A percentile compares a stretch with the other conserved stretches of the same genome.
Evolutionary conservation across 2,329 filamentous ascomycete species (phyloP).

Genomic region (Onygenales sp.): DNA sequence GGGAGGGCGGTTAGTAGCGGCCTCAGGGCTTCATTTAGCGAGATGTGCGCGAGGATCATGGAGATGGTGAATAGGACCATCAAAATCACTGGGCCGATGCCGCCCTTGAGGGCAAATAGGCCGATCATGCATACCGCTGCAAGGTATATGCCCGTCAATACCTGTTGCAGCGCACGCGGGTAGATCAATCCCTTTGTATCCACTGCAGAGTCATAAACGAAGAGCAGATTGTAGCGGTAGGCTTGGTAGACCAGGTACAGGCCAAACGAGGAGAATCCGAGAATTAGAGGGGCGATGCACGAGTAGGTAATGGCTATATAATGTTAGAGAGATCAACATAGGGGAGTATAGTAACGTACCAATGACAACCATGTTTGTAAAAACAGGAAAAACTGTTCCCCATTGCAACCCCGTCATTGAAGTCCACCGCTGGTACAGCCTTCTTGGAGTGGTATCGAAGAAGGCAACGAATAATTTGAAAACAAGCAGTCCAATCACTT

Average conservation of each 20-base stretch:
- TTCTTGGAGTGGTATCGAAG: conserved; percentile 64
- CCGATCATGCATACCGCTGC: conserved; percentile 77
- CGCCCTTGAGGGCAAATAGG: conserved; percentile 61
- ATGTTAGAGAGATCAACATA: neutral
- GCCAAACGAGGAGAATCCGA: conserved; percentile 70
- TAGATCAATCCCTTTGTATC: conserved; percentile 88
- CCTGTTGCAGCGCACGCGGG: conserved; percentile 72
- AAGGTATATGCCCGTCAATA: conserved; percentile 75
- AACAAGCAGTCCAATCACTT: conserved; percentile 61
- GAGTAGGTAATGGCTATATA: conserved; percentile 69
- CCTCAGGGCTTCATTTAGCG: conserved; percentile 35
- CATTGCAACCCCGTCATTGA: conserved; percentile 66
- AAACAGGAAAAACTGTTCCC: conserved; percentile 72
- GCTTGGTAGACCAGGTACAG: conserved; percentile 75
- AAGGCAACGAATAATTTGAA: conserved; percentile 64
- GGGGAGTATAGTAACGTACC: conserved; percentile 39
- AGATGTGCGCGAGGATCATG: conserved; percentile 63
- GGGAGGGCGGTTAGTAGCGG: conserved; percentile 58
- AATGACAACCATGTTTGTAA: conserved; percentile 73
- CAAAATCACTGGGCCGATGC: conserved; percentile 59
- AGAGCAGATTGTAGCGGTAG: conserved; percentile 84
- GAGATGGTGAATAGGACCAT: conserved; percentile 68
- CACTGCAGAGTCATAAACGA: conserved; percentile 68
- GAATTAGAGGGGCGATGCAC: conserved; percentile 74
- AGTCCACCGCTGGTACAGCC: conserved; percentile 67